These are phyloP conservation scores for Colletotrichum musae DNA, from an alignment of 2,329 filamentous ascomycete species.

Conservation along the genomic window DNA sequence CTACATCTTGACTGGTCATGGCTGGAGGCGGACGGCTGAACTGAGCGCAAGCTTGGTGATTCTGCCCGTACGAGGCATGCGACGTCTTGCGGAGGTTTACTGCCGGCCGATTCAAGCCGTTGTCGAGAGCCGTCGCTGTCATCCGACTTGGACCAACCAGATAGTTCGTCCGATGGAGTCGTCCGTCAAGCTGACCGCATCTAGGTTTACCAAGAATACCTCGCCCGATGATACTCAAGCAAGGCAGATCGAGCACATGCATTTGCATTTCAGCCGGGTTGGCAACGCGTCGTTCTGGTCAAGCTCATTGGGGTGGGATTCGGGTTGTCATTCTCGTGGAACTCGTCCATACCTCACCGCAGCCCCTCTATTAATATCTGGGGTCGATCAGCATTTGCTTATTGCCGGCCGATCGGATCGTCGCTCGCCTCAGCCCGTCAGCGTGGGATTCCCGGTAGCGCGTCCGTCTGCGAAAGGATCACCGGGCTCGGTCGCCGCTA, in stretches of 20 bases:
- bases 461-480: background rate
- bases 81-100: too few relatives aligned
- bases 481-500: too few relatives aligned
- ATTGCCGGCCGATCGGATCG: conserved; percentile 24
- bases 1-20: background rate
- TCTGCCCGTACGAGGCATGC: too few relatives aligned
- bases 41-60: background rate
- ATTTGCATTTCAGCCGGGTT: background rate
- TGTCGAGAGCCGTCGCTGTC: background rate
- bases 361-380: conserved; percentile 29
- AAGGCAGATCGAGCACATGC: conserved; percentile 10
- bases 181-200: conserved; percentile 9
- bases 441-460: conserved; percentile 22
- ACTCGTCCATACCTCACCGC: conserved; percentile 5
- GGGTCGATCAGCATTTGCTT: conserved; percentile 7
- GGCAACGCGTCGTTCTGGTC: conserved; percentile 1
- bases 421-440: conserved; percentile 28
- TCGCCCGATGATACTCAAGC: conserved; percentile 6
- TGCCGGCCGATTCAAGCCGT: too few relatives aligned
- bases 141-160: background rate
- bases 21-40: background rate
- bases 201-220: background rate
- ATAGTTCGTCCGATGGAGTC: conserved; percentile 9
- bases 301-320: background rate
- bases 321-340: conserved; percentile 1